Evolutionary conservation across 23 red algal species (phyloP), one percentile per base, ranked within the genome.

Genomic region (Gracilaria caudata): DNA sequence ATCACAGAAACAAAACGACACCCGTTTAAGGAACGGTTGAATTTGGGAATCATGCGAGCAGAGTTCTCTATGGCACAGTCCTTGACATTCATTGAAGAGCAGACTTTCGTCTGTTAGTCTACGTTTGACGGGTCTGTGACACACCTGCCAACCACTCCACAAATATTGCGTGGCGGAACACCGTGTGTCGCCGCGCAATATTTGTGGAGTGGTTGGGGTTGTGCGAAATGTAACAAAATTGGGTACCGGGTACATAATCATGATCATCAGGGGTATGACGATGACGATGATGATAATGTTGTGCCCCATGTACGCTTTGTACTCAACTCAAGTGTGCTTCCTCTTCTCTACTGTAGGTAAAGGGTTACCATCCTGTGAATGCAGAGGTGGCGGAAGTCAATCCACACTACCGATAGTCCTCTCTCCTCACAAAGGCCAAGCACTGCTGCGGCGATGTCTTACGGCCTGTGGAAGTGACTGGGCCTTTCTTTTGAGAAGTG

Each of bases 21-120:
- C 1, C 61, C 61, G 61, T 36, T 66, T 37, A 66, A 17, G 61
- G 61, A 66, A 66, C 61, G 61, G 61, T 37, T 66, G 26, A 19
- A 16, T 66, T 66, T 66, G 12, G 49, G 49, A 53, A 53, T 17
- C 49, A 53, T 53, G 49, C 8, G 19, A 53, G 11, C 6, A 21
- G 57, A 60, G 57, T 23, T 60, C 7, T 23, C 19, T 9, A 53
- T 53, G 49, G 49, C 49, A 53, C 49, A 53, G 49, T 13, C 13
- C 5, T 13, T 53, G 49, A 1, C 13, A 53, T 53, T 1, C 13
- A 16, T 1, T 17, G 49, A 17, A 17, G 49, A 17, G 19, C 13
- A 16, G 8, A 53, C 1, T 53, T 16, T 17, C 13, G 19, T 17
- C 7, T n/a, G n/a, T n/a, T n/a, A n/a, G n/a, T n/a, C n/a, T n/a